Percentiles rank a stretch among this genome's conserved stretches.
Evolutionary conservation across 2,329 filamentous ascomycete genomes (phyloP).

Genomic region (Lojkania enalia): DNA sequence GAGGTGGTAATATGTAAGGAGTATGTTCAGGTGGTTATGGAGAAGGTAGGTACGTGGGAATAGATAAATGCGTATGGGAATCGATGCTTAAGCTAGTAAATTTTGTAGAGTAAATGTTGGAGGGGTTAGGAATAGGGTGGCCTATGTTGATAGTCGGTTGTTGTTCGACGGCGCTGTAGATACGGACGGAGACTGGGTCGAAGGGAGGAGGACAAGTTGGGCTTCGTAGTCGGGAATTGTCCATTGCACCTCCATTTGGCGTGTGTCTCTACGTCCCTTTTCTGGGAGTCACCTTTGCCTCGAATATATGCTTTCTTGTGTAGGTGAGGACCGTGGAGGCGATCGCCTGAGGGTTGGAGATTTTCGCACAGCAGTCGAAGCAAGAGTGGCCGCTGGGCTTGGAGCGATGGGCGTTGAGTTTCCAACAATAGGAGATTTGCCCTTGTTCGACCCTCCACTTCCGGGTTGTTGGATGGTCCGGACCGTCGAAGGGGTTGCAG

Average conservation of each 20-base stretch:
- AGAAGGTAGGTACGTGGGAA: neutral
- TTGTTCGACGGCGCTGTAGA: conserved; percentile 12
- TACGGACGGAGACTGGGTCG: conserved; percentile 30
- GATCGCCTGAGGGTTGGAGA: conserved; percentile 37
- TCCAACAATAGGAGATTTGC: conserved; percentile 25
- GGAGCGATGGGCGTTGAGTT: conserved; percentile 32
- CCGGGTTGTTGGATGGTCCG: conserved; percentile 31
- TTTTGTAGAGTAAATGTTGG: neutral
- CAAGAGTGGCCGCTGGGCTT: conserved; percentile 34
- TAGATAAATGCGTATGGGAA: too few species aligned
- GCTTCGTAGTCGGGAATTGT: conserved; percentile 38
- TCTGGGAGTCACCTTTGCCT: conserved; percentile 38
- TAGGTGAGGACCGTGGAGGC: conserved; percentile 35
- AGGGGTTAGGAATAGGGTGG: neutral
- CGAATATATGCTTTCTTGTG: conserved; percentile 30
- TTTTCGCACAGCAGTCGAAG: conserved; percentile 29
- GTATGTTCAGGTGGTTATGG: neutral
- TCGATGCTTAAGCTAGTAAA: too few species aligned
- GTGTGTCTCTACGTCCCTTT: conserved; percentile 35
- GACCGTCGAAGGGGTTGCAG: conserved; percentile 38
- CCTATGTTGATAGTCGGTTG: conserved; percentile 2
- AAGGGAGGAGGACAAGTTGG: conserved; percentile 37
- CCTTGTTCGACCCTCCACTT: conserved; percentile 33
- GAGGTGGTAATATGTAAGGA: neutral
- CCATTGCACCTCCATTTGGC: conserved; percentile 44